Conservation (phyloP, 176 grass and related monocot species). For the Aegilops sharonensis region DNA sequence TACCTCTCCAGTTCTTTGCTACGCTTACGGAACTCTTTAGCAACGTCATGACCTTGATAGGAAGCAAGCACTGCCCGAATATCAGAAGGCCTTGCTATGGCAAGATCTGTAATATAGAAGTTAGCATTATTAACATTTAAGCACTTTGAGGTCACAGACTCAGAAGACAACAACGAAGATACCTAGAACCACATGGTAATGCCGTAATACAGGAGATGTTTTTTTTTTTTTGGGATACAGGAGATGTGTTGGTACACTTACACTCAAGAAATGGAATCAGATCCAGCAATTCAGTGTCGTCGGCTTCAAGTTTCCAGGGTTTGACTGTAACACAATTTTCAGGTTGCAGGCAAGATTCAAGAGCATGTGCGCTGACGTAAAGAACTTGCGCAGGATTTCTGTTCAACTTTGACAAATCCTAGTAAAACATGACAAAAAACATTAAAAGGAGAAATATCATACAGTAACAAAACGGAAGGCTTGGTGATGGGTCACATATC, state of each 20-base stretch:
- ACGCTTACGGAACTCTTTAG: conserved; percentile 71
- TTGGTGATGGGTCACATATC: background rate
- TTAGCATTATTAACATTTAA: conserved; percentile 20
- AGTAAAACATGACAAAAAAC: conserved; percentile 26
- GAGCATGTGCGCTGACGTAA: conserved; percentile 72
- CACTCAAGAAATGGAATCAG: conserved; percentile 99
- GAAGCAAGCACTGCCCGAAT: conserved; percentile 73
- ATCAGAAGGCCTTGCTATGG: conserved; percentile 61
- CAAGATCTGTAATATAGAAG: conserved; percentile 56
- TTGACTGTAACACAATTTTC: conserved; percentile 70
- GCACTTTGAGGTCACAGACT: background rate
- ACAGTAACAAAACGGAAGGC: background rate
- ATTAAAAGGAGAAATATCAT: conserved; percentile 5
- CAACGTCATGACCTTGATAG: conserved; percentile 79
- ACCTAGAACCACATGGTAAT: conserved; percentile 23
- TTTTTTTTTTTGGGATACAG: background rate
- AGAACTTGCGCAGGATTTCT: conserved; percentile 75
- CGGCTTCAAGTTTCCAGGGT: conserved; percentile 85
- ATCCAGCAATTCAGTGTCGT: conserved; percentile 84
- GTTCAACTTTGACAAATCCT: conserved; percentile 96
- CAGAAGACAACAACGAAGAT: background rate
- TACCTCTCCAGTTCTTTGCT: conserved; percentile 83
- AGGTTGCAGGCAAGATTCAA: conserved; percentile 72
- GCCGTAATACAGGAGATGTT: background rate
- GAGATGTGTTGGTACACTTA: conserved; percentile 38